These are phyloP conservation scores for Alternaria triticina DNA, from an alignment of 2,329 filamentous ascomycete species.

Conservation along the genomic window DNA sequence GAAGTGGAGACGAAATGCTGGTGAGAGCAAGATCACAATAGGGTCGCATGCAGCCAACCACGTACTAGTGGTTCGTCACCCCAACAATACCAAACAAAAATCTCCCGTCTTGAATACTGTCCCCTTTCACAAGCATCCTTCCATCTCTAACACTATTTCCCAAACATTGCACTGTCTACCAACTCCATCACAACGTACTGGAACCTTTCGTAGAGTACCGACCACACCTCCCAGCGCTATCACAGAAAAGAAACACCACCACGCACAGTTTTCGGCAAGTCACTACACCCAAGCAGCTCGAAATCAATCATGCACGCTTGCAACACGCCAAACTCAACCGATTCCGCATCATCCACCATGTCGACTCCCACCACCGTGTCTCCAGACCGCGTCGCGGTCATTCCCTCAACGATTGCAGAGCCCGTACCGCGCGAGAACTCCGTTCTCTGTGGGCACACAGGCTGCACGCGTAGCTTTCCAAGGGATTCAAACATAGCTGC, in stretches of 20 bases:
- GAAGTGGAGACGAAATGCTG: not conserved
- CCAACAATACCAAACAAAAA: not conserved
- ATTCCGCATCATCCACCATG: not conserved
- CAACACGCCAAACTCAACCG: not conserved
- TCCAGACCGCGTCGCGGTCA: not conserved
- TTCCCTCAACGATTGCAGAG: not conserved
- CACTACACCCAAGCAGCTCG: not conserved
- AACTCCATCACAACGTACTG: not conserved
- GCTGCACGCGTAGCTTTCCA: not conserved
- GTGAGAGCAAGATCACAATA: not conserved
- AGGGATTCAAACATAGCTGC: not conserved
- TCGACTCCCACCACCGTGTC: not conserved
- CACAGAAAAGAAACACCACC: not conserved
- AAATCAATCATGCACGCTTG: not conserved
- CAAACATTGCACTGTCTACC: not conserved
- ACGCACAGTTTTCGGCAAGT: not conserved
- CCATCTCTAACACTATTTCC: not conserved
- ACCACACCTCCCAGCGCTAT: not conserved
- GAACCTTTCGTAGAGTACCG: not conserved
- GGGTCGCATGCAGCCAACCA: not conserved
- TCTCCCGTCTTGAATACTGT: not conserved
- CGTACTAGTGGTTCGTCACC: not conserved
- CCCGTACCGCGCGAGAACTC: not conserved
- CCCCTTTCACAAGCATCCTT: not conserved
- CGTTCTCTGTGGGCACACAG: not conserved